Base-by-base conservation (phyloP, 1,284 basidiomycete genomes). In the Papiliotrema nemorosa region DNA sequence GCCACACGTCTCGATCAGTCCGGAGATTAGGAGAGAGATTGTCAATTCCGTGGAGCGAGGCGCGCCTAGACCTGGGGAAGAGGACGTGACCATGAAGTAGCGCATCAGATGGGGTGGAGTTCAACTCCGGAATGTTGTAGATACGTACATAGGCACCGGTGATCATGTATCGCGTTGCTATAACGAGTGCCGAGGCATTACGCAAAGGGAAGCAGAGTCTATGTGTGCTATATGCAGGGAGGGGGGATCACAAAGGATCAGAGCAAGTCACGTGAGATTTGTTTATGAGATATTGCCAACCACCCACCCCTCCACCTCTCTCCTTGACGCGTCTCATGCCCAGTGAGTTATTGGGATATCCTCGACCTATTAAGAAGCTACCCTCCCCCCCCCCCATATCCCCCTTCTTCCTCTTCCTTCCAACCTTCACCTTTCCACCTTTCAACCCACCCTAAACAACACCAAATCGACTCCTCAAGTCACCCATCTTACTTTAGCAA, bases 11-110 rank as follows among this genome's bases (percentile, higher is more conserved):
- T 87, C 92, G 63, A 97, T 98, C 66, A 82, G 88, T 39, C 79
- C 84, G 0, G 96, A 99, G 75, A 85, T 98, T 50, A 81, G 96
- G 60, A 78, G 96, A 57, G 96, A 98, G 72, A 74, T 82, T 31
- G 64, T 78, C 35, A 77, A 75, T 41, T 76, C 75, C 24, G 77
- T 78, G 1, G 79, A 79, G 46, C 66, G 81, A 47, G 80, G 75
- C 12, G 73, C 71, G 36, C 62, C 69, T 9, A 59, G 74, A 37
- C 67, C 72, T 2, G 70, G 69, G 25, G 73, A 72, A 21, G 67
- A 59, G 33, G 74, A 75, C 52, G 61, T 74, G 9, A 53, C 53
- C 34, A 74, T 72, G 73, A 36, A 3, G 14, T 47, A 35, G 43
- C n/a, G 29, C 29, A 31, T 16, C 27, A n/a, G 10, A 9, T 7